Base-by-base conservation (phyloP, 2,329 filamentous ascomycete genomes). In the Aspergillus sp. region DNA sequence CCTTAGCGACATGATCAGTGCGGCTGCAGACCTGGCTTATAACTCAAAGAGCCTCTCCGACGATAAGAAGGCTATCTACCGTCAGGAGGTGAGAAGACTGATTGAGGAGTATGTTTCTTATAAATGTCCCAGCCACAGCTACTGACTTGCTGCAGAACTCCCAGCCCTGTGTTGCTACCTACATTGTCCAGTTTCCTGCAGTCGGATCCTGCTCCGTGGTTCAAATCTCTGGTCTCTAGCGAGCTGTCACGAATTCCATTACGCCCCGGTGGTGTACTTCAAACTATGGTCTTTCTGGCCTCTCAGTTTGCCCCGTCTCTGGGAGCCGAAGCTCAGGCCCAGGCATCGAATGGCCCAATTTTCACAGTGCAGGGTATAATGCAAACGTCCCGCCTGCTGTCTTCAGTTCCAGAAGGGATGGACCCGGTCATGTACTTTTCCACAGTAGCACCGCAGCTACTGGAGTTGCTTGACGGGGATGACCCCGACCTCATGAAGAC, bases 321-420 rank as follows among this genome's bases (percentile, higher is more conserved):
- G 9, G 77, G 76, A 4, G 67, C 74, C 12, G 72, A 72, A 60
- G 66, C 71, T 6, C 71, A 74, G 50, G 61, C 55, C 5, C 64
- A 71, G 41, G 59, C 65, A 13, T 71, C 72, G 1, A 69, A 65
- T 54, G 77, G 76, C 0, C 76, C 78, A 10, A 72, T 72, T 54
- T 73, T 80, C 17, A 80, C 78, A 3, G 73, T 79, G 5, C 75
- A 79, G 57, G 75, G 76, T 2, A 79, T 80, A 9, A 79, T 79
- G 76, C 78, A 79, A 50, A 75, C 73, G 2, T 79, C 78, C 4
- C 72, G 72, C 28, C 63, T 80, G 19, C 69, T 80, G 7, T 78
- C 77, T 1, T 78, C 77, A 45, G 74, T 80, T 4, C 78, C 78
- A 0, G 74, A 75, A 28, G 72, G 67, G 13, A 70, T 76, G 64